Evolutionary conservation across 139 green algal species (phyloP), one percentile per base, ranked within the genome.

Genomic region (Monoraphidium neglectum): DNA sequence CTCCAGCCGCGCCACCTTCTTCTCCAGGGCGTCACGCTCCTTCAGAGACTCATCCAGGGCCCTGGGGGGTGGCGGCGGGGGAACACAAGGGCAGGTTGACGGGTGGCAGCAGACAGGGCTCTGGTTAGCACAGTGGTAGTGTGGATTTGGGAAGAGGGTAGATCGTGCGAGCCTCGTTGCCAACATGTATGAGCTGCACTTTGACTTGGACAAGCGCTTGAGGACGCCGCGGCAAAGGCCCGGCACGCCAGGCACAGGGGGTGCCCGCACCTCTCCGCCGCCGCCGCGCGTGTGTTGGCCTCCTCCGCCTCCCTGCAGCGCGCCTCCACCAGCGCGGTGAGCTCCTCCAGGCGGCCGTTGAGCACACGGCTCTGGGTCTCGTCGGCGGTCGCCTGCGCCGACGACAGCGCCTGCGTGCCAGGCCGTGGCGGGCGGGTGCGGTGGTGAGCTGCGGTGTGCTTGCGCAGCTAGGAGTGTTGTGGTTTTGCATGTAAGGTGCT

Each of bases 1-100:
- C 71, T 97, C 89, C 36, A 93, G 74, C 23, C 93, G 87, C 70
- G 86, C 79, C 78, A 97, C 79, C 88, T 97, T 97, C 66, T 92
- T 90, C 80, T 97, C 91, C 67, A 94, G 79, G 60, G 94, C 71
- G 70, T 93, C 87, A 57, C 88, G 79, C 73, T 90, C 84, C 78
- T 90, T 90, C 68, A 37, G 40, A 32, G 73, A 62, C 24, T 51
- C 62, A 12, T 65, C 73, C 73, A 67, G 73, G 62, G 61, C 73
- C 62, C 1, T 23, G 32, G 2, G 72, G 56, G 33, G 57, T 15
- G 16, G 56, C 61, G 10, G 26, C 18, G 23, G 53, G 70, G 2
- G 53, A 35, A 53, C 67, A 40, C 56, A 71, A 15, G 43, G 32
- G 54, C 37, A 53, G 51, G 64, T n/a, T 53, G 26, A 15, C 15